A percentile compares a stretch with the other conserved stretches of the same genome.
Conservation (phyloP, 225 moss, liverwort and hornwort species). For the Marchantia paleacea region DNA sequence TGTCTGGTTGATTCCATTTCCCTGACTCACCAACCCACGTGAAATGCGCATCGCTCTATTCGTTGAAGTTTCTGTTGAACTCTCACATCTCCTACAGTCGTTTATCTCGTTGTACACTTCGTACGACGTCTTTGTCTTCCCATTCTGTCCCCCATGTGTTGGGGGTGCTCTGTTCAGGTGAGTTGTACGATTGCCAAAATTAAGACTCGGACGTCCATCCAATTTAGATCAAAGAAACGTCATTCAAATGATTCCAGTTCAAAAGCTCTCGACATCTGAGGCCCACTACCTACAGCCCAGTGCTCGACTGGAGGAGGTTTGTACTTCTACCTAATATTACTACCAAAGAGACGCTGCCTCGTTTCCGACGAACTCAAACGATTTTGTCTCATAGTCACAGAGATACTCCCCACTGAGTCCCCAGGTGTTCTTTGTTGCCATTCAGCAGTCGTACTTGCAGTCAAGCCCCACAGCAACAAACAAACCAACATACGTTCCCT, state of each 20-base stretch:
- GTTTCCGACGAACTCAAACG: not conserved
- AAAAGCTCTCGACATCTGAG: not conserved
- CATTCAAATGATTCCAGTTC: not conserved
- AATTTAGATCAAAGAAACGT: not conserved
- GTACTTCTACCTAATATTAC: not conserved
- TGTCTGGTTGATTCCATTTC: not conserved
- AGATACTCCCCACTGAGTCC: not conserved
- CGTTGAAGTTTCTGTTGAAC: not conserved
- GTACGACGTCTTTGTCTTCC: not conserved
- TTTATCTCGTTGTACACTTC: not conserved
- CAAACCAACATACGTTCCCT: not conserved
- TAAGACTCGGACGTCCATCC: not conserved
- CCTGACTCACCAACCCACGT: not conserved
- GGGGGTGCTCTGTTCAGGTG: not conserved
- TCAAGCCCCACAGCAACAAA: not conserved
- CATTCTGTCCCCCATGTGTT: not conserved
- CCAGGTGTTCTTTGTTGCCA: not conserved
- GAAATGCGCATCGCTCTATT: not conserved
- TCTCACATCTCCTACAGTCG: not conserved
- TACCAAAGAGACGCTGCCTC: not conserved
- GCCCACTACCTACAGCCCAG: not conserved
- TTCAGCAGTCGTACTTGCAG: not conserved
- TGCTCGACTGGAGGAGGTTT: not conserved
- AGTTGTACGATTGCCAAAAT: not conserved
- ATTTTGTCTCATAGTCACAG: too few relatives aligned